These are phyloP conservation scores for Fraxinus albicans DNA, from an alignment of 305 asterid species.

Conservation along the genomic window DNA sequence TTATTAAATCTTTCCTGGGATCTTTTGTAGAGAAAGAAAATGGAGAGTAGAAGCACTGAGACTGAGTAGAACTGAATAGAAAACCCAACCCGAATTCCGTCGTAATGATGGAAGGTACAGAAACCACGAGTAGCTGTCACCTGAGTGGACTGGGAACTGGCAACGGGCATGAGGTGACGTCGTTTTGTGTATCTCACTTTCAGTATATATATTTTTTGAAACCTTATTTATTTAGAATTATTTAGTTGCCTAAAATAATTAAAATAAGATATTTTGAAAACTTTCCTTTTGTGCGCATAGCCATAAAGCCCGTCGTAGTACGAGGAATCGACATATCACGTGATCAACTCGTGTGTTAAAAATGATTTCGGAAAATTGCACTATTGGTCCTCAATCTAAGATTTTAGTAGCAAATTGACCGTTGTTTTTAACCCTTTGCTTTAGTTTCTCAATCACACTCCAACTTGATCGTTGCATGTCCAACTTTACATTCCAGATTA, in stretches of 20 bases:
- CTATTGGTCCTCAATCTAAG: not conserved
- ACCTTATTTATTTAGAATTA: not conserved
- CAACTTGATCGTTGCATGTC: not conserved
- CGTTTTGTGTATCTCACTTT: constrained; percentile 17
- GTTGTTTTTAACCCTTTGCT: not conserved
- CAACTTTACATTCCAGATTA: not conserved
- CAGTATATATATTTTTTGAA: not conserved
- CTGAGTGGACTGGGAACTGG: constrained; percentile 16
- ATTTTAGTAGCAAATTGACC: not conserved
- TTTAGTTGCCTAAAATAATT: not conserved
- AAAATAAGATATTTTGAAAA: constrained; percentile 3
- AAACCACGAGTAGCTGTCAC: constrained; percentile 28
- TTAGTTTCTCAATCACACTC: not conserved
- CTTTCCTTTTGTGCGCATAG: constrained; percentile 20
- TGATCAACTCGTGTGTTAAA: not conserved
- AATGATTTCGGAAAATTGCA: not conserved
- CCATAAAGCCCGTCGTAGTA: not conserved
- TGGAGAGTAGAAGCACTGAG: not conserved
- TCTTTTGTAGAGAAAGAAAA: not conserved
- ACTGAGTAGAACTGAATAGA: not conserved
- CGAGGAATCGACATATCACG: not conserved
- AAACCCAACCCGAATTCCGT: not conserved
- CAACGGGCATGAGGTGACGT: constrained; percentile 27
- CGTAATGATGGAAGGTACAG: constrained; percentile 17
- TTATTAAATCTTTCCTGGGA: not conserved